phyloP scores from a whole-genome alignment of 768 basidiomycete species.

The Collybiopsis luxurians region DNA sequence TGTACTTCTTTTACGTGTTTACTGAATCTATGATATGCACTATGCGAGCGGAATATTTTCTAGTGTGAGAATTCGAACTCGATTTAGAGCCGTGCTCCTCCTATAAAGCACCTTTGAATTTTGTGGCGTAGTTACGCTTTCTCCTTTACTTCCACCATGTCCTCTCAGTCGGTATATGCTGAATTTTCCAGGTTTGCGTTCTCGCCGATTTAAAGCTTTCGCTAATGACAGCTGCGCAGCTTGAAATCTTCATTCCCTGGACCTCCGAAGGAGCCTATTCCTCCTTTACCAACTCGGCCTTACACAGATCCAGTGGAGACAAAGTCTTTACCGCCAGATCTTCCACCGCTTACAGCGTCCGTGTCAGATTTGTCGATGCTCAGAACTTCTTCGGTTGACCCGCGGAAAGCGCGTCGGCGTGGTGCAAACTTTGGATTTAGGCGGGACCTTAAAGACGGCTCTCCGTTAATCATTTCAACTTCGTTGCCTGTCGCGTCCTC shows the following conservation, averaged over 20 bases:
- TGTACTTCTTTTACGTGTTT: slow-evolving; percentile 8
- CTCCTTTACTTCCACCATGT: slow-evolving; percentile 1
- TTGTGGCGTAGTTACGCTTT: background rate
- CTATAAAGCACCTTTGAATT: background rate
- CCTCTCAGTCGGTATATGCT: slow-evolving; percentile 4
- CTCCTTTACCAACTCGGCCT: background rate
- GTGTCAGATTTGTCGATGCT: background rate
- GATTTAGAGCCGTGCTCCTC: background rate
- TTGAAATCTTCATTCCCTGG: background rate
- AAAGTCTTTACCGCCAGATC: background rate
- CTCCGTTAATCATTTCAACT: background rate
- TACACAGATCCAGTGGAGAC: background rate
- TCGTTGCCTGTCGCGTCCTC: slow-evolving; percentile 12
- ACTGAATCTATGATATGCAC: slow-evolving; percentile 1
- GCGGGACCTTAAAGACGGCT: slow-evolving; percentile 6
- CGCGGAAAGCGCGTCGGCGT: slow-evolving; percentile 27
- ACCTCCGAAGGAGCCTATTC: slow-evolving; percentile 4
- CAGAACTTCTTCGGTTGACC: slow-evolving; percentile 22
- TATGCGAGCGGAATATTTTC: background rate
- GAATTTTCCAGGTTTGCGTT: background rate
- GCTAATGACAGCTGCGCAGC: background rate
- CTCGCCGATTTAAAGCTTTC: background rate
- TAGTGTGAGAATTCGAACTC: background rate
- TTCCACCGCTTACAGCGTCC: background rate
- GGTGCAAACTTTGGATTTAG: slow-evolving; percentile 29